A percentile compares a stretch with the other conserved stretches of the same genome.
Conservation (phyloP, 2,329 filamentous ascomycete species). For the Acarospora socialis region DNA sequence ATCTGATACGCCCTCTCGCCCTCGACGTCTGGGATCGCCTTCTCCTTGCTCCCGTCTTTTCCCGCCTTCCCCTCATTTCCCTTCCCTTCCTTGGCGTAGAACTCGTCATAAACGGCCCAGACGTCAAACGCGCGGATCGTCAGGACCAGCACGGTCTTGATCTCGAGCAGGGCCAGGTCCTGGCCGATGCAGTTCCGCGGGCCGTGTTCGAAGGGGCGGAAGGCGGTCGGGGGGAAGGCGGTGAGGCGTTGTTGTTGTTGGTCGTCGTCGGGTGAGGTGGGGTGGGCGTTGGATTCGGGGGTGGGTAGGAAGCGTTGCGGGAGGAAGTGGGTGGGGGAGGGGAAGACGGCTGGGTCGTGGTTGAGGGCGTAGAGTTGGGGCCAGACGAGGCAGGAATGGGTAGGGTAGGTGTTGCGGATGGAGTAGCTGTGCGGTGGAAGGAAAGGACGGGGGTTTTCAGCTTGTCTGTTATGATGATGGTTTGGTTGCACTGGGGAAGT, state of each 20-base stretch:
- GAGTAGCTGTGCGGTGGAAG: too few relatives aligned
- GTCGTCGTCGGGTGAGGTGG: too few relatives aligned
- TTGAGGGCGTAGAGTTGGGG: conserved; percentile 24
- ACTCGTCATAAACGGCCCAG: conserved; percentile 7
- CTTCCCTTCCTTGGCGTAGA: neutral
- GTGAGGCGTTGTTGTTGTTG: too few relatives aligned
- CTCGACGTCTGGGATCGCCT: conserved; percentile 1
- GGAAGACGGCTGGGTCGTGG: conserved; percentile 22
- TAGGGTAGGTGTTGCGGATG: conserved; percentile 21
- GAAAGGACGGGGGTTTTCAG: too few relatives aligned
- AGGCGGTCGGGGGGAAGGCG: conserved; percentile 9
- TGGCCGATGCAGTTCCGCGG: conserved; percentile 13
- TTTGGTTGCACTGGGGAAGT: too few relatives aligned
- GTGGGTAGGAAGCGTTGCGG: conserved; percentile 20
- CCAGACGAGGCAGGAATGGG: conserved; percentile 23
- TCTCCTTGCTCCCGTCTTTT: too few relatives aligned
- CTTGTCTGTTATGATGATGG: too few relatives aligned
- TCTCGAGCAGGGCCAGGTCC: conserved; percentile 13
- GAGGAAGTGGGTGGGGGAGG: conserved; percentile 24
- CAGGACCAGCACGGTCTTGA: conserved; percentile 10
- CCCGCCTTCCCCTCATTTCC: neutral
- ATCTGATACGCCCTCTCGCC: conserved; percentile 10
- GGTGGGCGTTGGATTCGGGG: neutral
- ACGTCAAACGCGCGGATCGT: conserved; percentile 6
- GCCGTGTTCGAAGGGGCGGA: conserved; percentile 7